A percentile compares a stretch with the other conserved stretches of the same genome.
phyloP scores from a whole-genome alignment of 2,329 filamentous ascomycete species.

The Sclerotinia nivalis region DNA sequence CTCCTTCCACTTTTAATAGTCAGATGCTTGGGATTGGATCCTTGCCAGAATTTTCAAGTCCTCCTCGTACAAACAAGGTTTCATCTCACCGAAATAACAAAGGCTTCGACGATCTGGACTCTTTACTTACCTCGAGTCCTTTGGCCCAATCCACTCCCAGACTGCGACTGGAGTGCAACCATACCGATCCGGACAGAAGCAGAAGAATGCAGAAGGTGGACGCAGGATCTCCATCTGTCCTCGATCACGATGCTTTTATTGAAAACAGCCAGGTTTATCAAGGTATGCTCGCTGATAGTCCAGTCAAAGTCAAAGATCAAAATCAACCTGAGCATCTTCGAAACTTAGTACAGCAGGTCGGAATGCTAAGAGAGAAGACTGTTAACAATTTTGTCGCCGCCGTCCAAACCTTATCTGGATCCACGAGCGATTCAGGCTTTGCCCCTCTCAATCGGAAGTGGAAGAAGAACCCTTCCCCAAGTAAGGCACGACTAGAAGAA shows the following conservation, averaged over 20 bases:
- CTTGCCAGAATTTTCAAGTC: not conserved
- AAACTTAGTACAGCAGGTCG: not conserved
- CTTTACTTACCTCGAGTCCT: constrained; percentile 35
- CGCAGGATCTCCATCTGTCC: constrained; percentile 29
- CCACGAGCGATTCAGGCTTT: constrained; percentile 9
- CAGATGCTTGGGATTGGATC: not conserved
- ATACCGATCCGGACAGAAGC: constrained; percentile 29
- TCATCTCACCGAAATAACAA: not conserved
- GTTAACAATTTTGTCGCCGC: constrained; percentile 7
- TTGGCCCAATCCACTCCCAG: constrained; percentile 37
- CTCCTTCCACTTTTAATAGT: not conserved
- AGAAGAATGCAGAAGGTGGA: constrained; percentile 29
- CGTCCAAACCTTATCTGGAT: constrained; percentile 6
- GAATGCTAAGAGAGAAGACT: constrained; percentile 1
- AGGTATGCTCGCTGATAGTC: constrained; percentile 20
- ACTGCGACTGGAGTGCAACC: constrained; percentile 31
- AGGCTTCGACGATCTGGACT: constrained; percentile 21
- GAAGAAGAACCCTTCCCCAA: constrained; percentile 38
- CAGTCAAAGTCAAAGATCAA: not conserved
- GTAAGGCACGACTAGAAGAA: constrained; percentile 34
- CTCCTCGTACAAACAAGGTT: not conserved
- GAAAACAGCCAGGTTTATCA: not conserved
- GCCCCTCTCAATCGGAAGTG: constrained; percentile 4
- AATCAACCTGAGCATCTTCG: not conserved
- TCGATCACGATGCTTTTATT: constrained; percentile 25